These are phyloP conservation scores for Syzygium grande DNA, from an alignment of 345 rosid genomes.

Conservation along the genomic window DNA sequence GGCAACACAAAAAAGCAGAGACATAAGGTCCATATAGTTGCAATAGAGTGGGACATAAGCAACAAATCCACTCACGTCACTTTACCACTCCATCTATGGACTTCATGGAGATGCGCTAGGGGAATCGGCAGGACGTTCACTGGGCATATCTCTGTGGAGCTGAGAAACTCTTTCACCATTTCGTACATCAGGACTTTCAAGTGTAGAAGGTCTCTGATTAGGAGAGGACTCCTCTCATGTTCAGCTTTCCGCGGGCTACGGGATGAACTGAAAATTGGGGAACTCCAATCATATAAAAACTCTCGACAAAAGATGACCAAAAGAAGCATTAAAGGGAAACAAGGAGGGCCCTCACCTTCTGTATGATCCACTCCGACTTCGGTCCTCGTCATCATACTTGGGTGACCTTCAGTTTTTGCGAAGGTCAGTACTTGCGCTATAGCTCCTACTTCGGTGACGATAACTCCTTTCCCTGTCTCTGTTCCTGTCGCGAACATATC, in stretches of 20 bases:
- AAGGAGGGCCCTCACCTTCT: background rate
- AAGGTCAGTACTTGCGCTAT: constrained; percentile 33
- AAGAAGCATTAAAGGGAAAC: background rate
- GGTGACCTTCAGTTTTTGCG: constrained; percentile 21
- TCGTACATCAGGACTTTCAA: constrained; percentile 13
- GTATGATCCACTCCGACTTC: constrained; percentile 23
- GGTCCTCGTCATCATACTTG: constrained; percentile 32
- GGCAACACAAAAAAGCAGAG: background rate
- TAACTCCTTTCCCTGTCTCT: constrained; percentile 23
- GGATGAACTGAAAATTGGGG: background rate
- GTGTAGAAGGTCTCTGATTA: background rate
- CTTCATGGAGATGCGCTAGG: fast-evolving
- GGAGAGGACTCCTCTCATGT: background rate
- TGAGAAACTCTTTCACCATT: constrained; percentile 13
- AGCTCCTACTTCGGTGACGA: constrained; percentile 25
- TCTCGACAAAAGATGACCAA: background rate
- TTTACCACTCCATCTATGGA: background rate
- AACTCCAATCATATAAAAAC: background rate
- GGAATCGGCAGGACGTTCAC: constrained; percentile 8
- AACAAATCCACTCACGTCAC: background rate
- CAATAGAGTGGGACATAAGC: background rate
- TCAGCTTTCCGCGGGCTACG: fast-evolving
- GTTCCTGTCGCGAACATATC: constrained; percentile 24
- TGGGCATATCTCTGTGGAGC: constrained; percentile 12
- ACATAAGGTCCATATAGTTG: background rate